Evolutionary conservation across 495 filamentous ascomycete genomes (phyloP).

Genomic region (Lentithecium fluviatile): DNA sequence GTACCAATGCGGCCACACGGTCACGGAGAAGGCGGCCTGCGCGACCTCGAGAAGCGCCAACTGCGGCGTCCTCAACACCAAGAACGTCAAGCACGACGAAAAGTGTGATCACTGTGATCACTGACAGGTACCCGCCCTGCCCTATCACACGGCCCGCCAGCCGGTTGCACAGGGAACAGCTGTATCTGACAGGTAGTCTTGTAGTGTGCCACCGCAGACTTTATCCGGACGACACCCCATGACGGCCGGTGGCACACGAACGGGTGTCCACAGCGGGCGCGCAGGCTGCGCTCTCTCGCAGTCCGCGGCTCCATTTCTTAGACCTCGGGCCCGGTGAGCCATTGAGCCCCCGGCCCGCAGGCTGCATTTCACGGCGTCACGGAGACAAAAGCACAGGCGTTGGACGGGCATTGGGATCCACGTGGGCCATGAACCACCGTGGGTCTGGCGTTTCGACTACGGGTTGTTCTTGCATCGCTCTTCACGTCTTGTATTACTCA

Average conservation of each 20-base stretch:
- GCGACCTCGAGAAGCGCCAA: slow-evolving; percentile 37
- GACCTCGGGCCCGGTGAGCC: slow-evolving; percentile 15
- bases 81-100: slow-evolving; percentile 42
- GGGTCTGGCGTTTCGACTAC: slow-evolving; percentile 36
- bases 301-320: slow-evolving; percentile 20
- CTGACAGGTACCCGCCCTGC: slow-evolving; percentile 28
- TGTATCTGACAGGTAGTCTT: slow-evolving; percentile 32
- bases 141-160: background rate
- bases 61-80: slow-evolving; percentile 38
- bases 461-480: slow-evolving; percentile 29
- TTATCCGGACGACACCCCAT: slow-evolving; percentile 38
- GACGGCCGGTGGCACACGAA: slow-evolving; percentile 37
- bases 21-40: slow-evolving; percentile 39
- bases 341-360: slow-evolving; percentile 12
- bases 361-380: slow-evolving; percentile 38
- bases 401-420: slow-evolving; percentile 32
- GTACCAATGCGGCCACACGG: slow-evolving; percentile 41
- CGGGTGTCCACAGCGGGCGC: slow-evolving; percentile 28
- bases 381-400: slow-evolving; percentile 37
- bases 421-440: slow-evolving; percentile 23
- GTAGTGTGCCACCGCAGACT: slow-evolving; percentile 38
- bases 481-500: slow-evolving; percentile 2
- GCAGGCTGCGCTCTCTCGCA: slow-evolving; percentile 21
- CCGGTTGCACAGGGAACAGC: slow-evolving; percentile 10
- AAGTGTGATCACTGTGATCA: slow-evolving; percentile 43